These are phyloP conservation scores for Spergularia bocconei DNA, from an alignment of 148 eudicot genomes.

Conservation along the genomic window DNA sequence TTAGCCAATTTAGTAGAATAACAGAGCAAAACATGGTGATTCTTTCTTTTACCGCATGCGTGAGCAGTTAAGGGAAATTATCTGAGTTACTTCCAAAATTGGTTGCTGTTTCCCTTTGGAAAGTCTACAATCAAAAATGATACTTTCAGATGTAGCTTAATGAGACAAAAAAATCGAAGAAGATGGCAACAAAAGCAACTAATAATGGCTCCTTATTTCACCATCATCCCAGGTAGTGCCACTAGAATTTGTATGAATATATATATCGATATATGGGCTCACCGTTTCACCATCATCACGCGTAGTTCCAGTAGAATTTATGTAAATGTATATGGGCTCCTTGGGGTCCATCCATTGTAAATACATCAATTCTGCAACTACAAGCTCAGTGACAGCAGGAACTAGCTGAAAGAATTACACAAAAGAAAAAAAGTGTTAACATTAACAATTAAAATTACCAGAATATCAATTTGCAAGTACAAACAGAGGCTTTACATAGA, in stretches of 20 bases:
- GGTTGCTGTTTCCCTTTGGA: too few relatives aligned
- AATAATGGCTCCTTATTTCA: not conserved
- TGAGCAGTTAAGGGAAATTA: not conserved
- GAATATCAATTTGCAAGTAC: not conserved
- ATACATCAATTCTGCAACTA: slow-evolving; percentile 79
- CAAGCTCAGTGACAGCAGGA: slow-evolving; percentile 86
- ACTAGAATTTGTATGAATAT: too few relatives aligned
- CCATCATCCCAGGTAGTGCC: too few relatives aligned
- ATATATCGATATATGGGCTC: slow-evolving; percentile 24
- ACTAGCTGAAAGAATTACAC: slow-evolving; percentile 52
- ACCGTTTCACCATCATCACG: slow-evolving; percentile 91
- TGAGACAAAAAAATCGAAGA: not conserved
- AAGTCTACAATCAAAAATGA: too few relatives aligned
- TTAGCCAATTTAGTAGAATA: too few relatives aligned
- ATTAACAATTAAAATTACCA: slow-evolving; percentile 1
- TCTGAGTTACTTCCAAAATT: not conserved
- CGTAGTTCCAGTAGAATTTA: slow-evolving; percentile 88
- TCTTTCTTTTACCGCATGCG: not conserved
- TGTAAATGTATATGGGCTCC: slow-evolving; percentile 77
- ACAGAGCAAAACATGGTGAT: too few relatives aligned
- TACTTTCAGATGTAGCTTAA: not conserved
- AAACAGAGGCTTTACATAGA: not conserved
- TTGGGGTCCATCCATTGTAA: slow-evolving; percentile 79
- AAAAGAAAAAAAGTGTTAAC: not conserved
- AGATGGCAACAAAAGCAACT: not conserved